Base-by-base conservation (phyloP, 352 stramenopile species). In the Pseudoperonospora humuli region DNA sequence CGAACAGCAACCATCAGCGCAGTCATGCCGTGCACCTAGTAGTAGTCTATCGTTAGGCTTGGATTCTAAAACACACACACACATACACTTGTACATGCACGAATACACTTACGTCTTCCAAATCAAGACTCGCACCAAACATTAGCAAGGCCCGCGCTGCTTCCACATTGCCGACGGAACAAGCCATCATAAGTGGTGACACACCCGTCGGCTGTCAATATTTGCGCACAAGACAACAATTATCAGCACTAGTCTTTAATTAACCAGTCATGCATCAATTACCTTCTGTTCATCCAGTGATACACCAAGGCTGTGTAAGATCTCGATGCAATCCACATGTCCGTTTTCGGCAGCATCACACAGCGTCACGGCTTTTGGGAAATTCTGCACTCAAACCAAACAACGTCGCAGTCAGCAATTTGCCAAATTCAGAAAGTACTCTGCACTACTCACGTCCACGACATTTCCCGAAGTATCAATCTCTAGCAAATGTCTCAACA, bases 221-320 rank as follows among this genome's bases (percentile, higher is more conserved):
- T n/a, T 39, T 19, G 24, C 33, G 35, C 6, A 36, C 9, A 43
- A 18, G 19, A 50, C 10, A 31, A 18, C 13, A 55, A n/a, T 21
- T 38, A 41, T 42, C 2, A 46, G 2, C 4, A 20, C 56, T 26
- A 60, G 38, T 17, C 10, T 25, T 23, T 14, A 10, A 28, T 32
- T n/a, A 19, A 34, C 20, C 21, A n/a, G n/a, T 23, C 33, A 17
- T 34, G 19, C 18, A 15, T 26, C 4, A 24, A 24, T 17, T 47
- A 88, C 74, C 76, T 91, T 93, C 65, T 88, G 77, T 21, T 86
- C 80, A 33, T 93, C 75, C 11, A 90, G 57, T 7, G 75, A 89
- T 17, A 93, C 72, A 6, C 80, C 80, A 54, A 89, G 69, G 14
- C 70, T 70, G 38, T 93, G 77, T 11, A 93, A 61, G 21, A 89